Evolutionary conservation across 805 yeast species (phyloP).

Genomic region (Kurtzmaniella fragi): DNA sequence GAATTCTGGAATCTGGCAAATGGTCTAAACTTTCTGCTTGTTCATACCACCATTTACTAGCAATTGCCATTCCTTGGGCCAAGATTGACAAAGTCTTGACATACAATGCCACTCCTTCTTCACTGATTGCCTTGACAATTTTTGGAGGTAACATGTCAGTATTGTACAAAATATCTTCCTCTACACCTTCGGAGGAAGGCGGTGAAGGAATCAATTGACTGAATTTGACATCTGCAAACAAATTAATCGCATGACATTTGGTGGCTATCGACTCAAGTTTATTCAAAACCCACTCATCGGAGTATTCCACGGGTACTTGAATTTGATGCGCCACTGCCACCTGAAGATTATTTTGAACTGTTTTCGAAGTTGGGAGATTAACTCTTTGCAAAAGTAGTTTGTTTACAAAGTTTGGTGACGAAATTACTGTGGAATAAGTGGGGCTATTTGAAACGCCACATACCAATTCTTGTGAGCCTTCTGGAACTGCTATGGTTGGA

Average conservation of each 20-base stretch:
- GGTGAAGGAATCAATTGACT: constrained; percentile 78
- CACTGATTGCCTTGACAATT: constrained; percentile 58
- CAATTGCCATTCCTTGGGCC: constrained; percentile 80
- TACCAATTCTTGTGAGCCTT: constrained; percentile 1
- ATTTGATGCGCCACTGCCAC: constrained; percentile 15
- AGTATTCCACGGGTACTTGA: constrained; percentile 10
- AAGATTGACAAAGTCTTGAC: constrained; percentile 77
- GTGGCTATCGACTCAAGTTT: constrained; percentile 75
- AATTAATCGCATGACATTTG: constrained; percentile 81
- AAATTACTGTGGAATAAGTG: constrained; percentile 15
- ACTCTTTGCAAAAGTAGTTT: constrained; percentile 30
- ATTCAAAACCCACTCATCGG: constrained; percentile 35
- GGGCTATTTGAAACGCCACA: constrained; percentile 2
- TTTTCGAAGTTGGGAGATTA: constrained; percentile 24
- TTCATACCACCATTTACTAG: constrained; percentile 86
- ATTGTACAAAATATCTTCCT: constrained; percentile 31
- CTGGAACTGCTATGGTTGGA: constrained; percentile 2
- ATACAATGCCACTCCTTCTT: constrained; percentile 82
- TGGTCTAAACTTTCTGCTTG: constrained; percentile 6
- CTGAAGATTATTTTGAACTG: constrained; percentile 11
- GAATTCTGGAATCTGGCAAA: constrained; percentile 12
- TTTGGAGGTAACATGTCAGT: constrained; percentile 50
- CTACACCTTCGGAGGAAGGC: constrained; percentile 41
- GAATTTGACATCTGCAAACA: constrained; percentile 89
- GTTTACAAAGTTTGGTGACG: constrained; percentile 30